Percentiles rank a stretch among this genome's conserved stretches.
Evolutionary conservation across 495 filamentous ascomycete genomes (phyloP).

Genomic region (Penicillium antarcticum): DNA sequence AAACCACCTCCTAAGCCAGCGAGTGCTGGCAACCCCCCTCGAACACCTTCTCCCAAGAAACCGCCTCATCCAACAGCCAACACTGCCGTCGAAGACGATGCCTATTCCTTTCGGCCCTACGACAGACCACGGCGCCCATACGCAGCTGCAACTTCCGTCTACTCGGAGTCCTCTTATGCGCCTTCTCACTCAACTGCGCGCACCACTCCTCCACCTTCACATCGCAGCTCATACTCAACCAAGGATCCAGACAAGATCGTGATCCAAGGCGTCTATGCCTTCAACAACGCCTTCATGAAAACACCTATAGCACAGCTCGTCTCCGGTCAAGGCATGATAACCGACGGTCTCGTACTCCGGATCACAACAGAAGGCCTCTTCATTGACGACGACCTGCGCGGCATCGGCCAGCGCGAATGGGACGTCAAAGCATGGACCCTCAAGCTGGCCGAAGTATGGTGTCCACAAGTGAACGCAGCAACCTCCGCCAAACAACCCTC

Average conservation of each 20-base stretch:
- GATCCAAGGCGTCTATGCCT: constrained; percentile 85
- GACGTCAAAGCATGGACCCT: constrained; percentile 97
- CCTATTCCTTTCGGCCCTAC: constrained; percentile 80
- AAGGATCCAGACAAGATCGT: constrained; percentile 93
- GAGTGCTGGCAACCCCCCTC: constrained; percentile 30
- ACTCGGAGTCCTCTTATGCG: constrained; percentile 82
- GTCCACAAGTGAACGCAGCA: constrained; percentile 48
- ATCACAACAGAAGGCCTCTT: constrained; percentile 91
- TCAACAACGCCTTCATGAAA: constrained; percentile 77
- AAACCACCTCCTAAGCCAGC: constrained; percentile 24
- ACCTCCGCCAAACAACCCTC: constrained; percentile 19
- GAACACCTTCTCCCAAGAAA: constrained; percentile 50
- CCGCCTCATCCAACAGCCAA: constrained; percentile 59
- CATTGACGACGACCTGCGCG: constrained; percentile 89
- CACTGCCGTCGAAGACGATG: constrained; percentile 64
- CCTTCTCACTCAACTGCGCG: constrained; percentile 78
- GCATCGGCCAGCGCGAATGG: constrained; percentile 90
- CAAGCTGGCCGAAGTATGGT: constrained; percentile 89
- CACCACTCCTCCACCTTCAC: constrained; percentile 78
- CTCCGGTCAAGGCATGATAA: constrained; percentile 69
- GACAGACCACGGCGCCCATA: constrained; percentile 63
- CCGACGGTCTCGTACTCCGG: constrained; percentile 79
- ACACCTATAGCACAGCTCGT: constrained; percentile 80
- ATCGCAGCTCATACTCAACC: constrained; percentile 72
- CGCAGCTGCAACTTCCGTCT: constrained; percentile 58